Conservation (phyloP, 805 yeast genomes). For the Yamadazyma olivae region DNA sequence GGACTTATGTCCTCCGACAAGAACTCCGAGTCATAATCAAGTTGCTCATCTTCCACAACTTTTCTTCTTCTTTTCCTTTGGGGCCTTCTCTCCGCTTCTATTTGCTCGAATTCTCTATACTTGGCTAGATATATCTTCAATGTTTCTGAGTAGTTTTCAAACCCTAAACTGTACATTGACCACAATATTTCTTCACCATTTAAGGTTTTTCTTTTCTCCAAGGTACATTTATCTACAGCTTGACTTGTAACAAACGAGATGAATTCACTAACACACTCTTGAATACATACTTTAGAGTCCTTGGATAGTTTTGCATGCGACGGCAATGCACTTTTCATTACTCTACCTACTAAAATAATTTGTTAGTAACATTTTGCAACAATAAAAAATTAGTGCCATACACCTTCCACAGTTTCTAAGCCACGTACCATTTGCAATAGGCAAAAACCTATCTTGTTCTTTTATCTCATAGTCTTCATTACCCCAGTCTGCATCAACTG, state of each 20-base stretch:
- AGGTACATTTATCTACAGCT: conserved; percentile 68
- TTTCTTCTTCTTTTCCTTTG: conserved; percentile 9
- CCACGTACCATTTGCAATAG: conserved; percentile 42
- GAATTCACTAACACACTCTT: conserved; percentile 80
- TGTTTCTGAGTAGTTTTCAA: conserved; percentile 77
- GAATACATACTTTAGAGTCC: conserved; percentile 78
- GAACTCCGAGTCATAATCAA: conserved; percentile 10
- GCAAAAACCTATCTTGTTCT: conserved; percentile 43
- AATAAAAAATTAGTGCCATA: not conserved
- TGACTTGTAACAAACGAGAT: conserved; percentile 80
- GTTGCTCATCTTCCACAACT: conserved; percentile 1
- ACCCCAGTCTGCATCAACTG: conserved; percentile 13
- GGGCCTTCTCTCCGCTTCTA: conserved; percentile 13
- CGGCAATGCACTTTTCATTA: conserved; percentile 75
- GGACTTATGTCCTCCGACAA: conserved; percentile 15
- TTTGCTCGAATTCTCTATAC: conserved; percentile 17
- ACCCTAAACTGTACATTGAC: conserved; percentile 67
- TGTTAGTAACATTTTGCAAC: conserved; percentile 9
- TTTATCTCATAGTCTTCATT: conserved; percentile 37
- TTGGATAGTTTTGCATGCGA: conserved; percentile 71
- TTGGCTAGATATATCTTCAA: conserved; percentile 58
- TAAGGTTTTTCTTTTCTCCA: conserved; percentile 71
- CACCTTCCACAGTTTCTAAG: too few relatives aligned
- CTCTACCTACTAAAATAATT: conserved; percentile 52
- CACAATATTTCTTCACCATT: conserved; percentile 76